Percentiles rank a stretch among this genome's conserved stretches.
phyloP scores from a whole-genome alignment of 2,329 filamentous ascomycete genomes.

The Sclerotiophoma versabilis region DNA sequence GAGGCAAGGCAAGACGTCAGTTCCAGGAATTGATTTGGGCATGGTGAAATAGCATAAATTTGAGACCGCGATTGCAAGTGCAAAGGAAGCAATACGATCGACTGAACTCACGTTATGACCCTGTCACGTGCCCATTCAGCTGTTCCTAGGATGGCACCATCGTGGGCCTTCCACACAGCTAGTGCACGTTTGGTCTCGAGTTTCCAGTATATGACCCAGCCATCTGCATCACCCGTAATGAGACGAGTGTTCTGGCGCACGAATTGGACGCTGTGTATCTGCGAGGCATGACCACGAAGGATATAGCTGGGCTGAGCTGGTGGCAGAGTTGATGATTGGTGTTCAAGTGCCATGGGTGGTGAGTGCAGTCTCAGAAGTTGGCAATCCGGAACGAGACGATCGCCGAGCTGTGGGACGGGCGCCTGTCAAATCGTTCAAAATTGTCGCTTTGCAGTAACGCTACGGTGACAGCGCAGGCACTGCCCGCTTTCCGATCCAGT shows the following conservation, averaged over 20 bases:
- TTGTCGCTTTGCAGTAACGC: conserved; percentile 12
- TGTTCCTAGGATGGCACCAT: conserved; percentile 76
- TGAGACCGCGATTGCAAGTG: not conserved
- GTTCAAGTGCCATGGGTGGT: conserved; percentile 38
- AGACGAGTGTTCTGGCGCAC: conserved; percentile 76
- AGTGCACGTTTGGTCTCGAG: conserved; percentile 79
- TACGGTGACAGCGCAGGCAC: conserved; percentile 16
- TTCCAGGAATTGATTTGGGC: not conserved
- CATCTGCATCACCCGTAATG: conserved; percentile 86
- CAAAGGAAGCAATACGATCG: not conserved
- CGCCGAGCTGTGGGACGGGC: conserved; percentile 26
- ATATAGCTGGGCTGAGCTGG: conserved; percentile 70
- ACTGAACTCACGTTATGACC: conserved; percentile 78
- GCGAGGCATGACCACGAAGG: conserved; percentile 82
- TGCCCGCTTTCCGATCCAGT: conserved; percentile 2
- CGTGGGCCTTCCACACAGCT: conserved; percentile 87
- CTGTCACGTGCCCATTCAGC: conserved; percentile 73
- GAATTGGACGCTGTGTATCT: conserved; percentile 80
- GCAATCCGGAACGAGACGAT: conserved; percentile 43
- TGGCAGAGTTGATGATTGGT: conserved; percentile 44
- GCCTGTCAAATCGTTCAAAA: conserved; percentile 19
- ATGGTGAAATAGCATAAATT: not conserved
- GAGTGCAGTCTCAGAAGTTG: conserved; percentile 32
- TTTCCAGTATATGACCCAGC: conserved; percentile 88
- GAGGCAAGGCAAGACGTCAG: not conserved